Evolutionary conservation across 352 stramenopile genomes (phyloP).

Genomic region (Phytophthora sp.): DNA sequence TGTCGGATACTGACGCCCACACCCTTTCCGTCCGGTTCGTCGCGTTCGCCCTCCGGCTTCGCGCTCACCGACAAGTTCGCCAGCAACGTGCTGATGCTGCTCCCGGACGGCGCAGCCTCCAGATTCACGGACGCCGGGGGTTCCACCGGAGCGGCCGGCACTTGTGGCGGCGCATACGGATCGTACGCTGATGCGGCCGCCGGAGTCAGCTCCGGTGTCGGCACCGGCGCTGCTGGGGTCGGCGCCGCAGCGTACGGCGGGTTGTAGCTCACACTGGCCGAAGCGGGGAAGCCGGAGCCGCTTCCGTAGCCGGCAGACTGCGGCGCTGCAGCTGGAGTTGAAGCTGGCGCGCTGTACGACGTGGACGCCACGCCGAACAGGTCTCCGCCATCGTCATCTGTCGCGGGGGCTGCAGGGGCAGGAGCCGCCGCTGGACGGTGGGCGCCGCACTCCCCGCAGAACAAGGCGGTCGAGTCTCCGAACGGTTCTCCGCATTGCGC

Average conservation of each 20-base stretch:
- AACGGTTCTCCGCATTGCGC: conserved; percentile 60
- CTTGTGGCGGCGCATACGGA: conserved; percentile 39
- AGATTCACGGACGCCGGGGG: conserved; percentile 57
- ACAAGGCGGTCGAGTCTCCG: conserved; percentile 54
- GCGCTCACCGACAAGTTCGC: conserved; percentile 61
- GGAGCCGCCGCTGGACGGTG: conserved; percentile 35
- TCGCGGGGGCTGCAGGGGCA: neutral
- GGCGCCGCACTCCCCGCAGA: conserved; percentile 81
- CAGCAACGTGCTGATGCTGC: conserved; percentile 67
- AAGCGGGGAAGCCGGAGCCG: conserved; percentile 29
- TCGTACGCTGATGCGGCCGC: conserved; percentile 31
- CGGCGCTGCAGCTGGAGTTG: conserved; percentile 4
- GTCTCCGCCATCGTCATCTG: conserved; percentile 55
- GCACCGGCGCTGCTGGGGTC: conserved; percentile 15
- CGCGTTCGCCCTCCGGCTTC: conserved; percentile 46
- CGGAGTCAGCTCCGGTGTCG: conserved; percentile 20
- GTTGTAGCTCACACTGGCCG: conserved; percentile 36
- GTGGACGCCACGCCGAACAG: conserved; percentile 59
- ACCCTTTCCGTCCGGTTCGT: conserved; percentile 73
- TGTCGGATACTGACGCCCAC: conserved; percentile 61
- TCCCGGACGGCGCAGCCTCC: conserved; percentile 41
- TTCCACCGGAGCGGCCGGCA: conserved; percentile 31
- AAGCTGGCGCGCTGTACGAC: conserved; percentile 22
- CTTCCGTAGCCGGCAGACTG: conserved; percentile 14
- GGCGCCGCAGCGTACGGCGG: conserved; percentile 22